Percentiles rank a stretch among this genome's conserved stretches.
These are phyloP conservation scores for Elsinoe necatrix DNA, from an alignment of 2,329 filamentous ascomycete species.

Conservation along the genomic window DNA sequence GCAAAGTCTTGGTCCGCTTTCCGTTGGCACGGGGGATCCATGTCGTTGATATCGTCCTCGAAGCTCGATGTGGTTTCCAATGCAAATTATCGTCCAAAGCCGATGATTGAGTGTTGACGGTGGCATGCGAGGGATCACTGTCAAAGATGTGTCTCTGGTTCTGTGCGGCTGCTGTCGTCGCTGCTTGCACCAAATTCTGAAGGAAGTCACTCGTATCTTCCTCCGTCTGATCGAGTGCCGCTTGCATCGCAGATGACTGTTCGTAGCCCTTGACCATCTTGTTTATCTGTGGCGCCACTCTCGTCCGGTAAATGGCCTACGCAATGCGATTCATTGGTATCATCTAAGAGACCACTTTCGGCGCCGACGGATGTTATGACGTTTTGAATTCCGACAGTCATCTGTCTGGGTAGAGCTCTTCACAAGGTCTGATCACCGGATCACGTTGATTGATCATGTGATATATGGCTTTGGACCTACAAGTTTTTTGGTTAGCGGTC, in stretches of 20 bases:
- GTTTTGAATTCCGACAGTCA: too few species aligned
- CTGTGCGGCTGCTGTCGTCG: conserved; percentile 16
- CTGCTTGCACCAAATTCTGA: conserved; percentile 18
- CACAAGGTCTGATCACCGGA: too few species aligned
- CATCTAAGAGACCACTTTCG: too few species aligned
- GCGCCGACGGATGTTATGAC: too few species aligned
- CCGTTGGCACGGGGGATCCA: background rate
- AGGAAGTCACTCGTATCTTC: conserved; percentile 10
- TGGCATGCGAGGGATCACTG: too few species aligned
- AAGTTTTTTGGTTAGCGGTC: too few species aligned
- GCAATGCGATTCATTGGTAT: too few species aligned
- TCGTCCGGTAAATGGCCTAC: too few species aligned
- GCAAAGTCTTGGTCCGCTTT: background rate
- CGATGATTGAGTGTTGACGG: background rate
- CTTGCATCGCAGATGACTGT: background rate
- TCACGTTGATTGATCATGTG: too few species aligned
- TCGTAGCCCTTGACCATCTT: background rate
- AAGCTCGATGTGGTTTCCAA: background rate
- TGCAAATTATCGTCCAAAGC: background rate
- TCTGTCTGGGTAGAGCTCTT: too few species aligned
- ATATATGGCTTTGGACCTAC: too few species aligned
- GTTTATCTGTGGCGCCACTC: too few species aligned
- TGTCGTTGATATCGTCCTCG: background rate
- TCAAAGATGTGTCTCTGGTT: background rate
- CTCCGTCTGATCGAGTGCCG: background rate